Percentiles rank a stretch among this genome's conserved stretches.
phyloP scores from a whole-genome alignment of 2,329 filamentous ascomycete species.

The Colletotrichum trifolii region DNA sequence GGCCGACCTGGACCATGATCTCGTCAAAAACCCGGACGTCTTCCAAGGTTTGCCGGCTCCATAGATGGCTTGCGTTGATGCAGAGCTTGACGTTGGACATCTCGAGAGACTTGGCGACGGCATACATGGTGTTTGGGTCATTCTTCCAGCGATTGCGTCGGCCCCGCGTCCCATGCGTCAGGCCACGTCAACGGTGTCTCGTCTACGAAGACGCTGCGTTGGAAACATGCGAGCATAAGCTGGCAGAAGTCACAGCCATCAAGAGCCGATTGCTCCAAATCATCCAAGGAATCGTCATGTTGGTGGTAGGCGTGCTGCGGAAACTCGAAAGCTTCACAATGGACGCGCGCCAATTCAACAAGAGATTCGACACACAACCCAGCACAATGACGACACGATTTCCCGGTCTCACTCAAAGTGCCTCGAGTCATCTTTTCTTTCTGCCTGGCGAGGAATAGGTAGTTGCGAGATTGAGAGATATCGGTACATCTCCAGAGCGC shows the following conservation, averaged over 20 bases:
- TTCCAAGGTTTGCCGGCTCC: background rate
- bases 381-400: background rate
- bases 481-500: too few relatives aligned
- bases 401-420: background rate
- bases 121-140: conserved; percentile 4
- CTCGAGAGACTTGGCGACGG: background rate
- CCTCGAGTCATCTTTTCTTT: too few relatives aligned
- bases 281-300: conserved; percentile 5
- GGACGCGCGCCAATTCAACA: background rate
- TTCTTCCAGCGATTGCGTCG: background rate
- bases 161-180: background rate
- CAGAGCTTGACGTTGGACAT: background rate
- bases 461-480: too few relatives aligned
- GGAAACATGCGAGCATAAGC: conserved; percentile 8
- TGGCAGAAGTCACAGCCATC: conserved; percentile 9
- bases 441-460: too few relatives aligned
- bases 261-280: background rate
- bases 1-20: conserved; percentile 20
- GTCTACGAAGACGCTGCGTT: background rate
- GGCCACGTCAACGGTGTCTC: conserved; percentile 5
- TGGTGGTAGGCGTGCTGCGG: background rate
- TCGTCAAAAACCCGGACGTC: conserved; percentile 9
- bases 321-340: background rate
- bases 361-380: conserved; percentile 1
- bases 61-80: conserved; percentile 7